Evolutionary conservation across 1,284 basidiomycete genomes (phyloP).

Genomic region (Ustilago loliicola): DNA sequence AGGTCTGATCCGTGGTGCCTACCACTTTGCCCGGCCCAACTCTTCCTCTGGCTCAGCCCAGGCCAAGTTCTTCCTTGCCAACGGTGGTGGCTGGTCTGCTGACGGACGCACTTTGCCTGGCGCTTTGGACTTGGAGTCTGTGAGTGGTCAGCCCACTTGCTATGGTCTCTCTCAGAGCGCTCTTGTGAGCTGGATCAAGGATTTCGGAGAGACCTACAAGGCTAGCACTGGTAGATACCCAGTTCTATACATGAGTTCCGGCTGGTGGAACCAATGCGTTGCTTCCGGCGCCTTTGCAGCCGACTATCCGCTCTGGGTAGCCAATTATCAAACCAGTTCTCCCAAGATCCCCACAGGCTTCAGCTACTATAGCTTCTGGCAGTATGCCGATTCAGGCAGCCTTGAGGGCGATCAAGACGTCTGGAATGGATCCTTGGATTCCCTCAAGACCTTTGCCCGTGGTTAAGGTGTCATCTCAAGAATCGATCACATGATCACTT

Average conservation of each 20-base stretch:
- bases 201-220: slow-evolving; percentile 75
- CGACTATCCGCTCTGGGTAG: slow-evolving; percentile 77
- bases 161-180: slow-evolving; percentile 75
- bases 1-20: slow-evolving; percentile 76
- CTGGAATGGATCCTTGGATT: slow-evolving; percentile 62
- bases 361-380: slow-evolving; percentile 76
- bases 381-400: slow-evolving; percentile 74
- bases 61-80: slow-evolving; percentile 76
- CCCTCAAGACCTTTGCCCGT: slow-evolving; percentile 61
- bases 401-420: slow-evolving; percentile 76
- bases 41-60: slow-evolving; percentile 75
- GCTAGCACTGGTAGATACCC: slow-evolving; percentile 72
- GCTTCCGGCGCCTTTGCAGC: slow-evolving; percentile 72
- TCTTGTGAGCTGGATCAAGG: slow-evolving; percentile 77
- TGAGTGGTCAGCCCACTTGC: slow-evolving; percentile 70
- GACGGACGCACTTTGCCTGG: slow-evolving; percentile 65
- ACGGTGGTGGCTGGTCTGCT: slow-evolving; percentile 74
- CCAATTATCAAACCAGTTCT: slow-evolving; percentile 72
- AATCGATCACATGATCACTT: too few relatives aligned
- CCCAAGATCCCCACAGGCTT: slow-evolving; percentile 51
- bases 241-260: slow-evolving; percentile 78
- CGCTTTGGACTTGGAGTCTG: slow-evolving; percentile 42
- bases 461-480: slow-evolving; percentile 2
- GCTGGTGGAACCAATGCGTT: slow-evolving; percentile 80
- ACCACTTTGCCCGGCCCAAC: slow-evolving; percentile 75